These are phyloP conservation scores for Stevia rebaudiana DNA, from an alignment of 140 eudicot species.

Conservation along the genomic window DNA sequence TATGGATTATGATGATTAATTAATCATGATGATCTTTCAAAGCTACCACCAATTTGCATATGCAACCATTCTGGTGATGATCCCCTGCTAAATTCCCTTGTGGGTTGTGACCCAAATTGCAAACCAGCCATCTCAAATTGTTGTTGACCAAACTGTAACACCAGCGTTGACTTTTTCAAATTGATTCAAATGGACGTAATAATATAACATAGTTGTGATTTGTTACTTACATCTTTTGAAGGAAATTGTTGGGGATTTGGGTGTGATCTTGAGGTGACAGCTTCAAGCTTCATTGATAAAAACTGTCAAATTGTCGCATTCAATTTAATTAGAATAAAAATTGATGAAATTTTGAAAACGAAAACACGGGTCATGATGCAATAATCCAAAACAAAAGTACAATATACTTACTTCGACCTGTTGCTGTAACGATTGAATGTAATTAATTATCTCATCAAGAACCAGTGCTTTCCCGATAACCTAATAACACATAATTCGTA, in stretches of 20 bases:
- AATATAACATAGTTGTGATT: too few species aligned
- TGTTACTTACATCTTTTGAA: constrained; percentile 78
- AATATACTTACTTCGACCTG: constrained; percentile 73
- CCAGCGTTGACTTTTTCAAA: constrained; percentile 21
- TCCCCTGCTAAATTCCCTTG: constrained; percentile 61
- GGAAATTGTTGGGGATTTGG: constrained; percentile 69
- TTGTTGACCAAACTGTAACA: constrained; percentile 70
- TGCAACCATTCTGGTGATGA: constrained; percentile 96
- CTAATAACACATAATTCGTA: constrained; percentile 31
- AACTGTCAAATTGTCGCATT: constrained; percentile 68
- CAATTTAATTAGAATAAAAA: neutral
- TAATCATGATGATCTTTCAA: constrained; percentile 54
- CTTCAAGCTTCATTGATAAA: constrained; percentile 94
- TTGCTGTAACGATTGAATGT: constrained; percentile 88
- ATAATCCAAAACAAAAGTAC: neutral
- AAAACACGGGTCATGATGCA: neutral
- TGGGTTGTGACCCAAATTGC: constrained; percentile 64
- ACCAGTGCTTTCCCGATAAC: constrained; percentile 95
- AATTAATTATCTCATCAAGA: constrained; percentile 95
- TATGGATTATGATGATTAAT: neutral
- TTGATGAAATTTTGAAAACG: neutral
- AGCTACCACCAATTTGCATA: constrained; percentile 91
- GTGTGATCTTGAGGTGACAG: constrained; percentile 67
- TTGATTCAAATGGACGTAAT: neutral
- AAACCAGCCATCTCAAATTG: constrained; percentile 57